phyloP scores from a whole-genome alignment of 257 asterid species.

The Solanum infundibuliforme region DNA sequence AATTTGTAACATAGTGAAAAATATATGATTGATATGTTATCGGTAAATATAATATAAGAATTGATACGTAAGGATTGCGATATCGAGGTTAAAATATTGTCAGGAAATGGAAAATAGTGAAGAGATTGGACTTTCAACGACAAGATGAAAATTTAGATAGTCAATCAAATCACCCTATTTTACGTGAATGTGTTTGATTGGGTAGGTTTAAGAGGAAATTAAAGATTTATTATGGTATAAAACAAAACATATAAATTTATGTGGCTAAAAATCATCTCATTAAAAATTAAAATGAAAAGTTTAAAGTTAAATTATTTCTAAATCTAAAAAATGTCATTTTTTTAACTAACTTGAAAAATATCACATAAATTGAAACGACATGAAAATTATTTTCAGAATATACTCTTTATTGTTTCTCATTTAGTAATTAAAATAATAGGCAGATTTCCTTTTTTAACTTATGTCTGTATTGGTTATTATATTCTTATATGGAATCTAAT shows the following conservation, averaged over 20 bases:
- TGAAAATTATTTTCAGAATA: too few species aligned
- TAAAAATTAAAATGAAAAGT: neutral
- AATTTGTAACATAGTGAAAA: neutral
- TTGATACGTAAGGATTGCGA: neutral
- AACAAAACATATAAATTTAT: neutral
- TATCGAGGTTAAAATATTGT: neutral
- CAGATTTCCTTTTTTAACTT: neutral
- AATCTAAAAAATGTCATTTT: neutral
- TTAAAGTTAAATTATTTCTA: neutral
- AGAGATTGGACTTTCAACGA: too few species aligned
- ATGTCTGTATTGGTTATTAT: neutral
- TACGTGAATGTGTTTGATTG: neutral
- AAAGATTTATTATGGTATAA: neutral
- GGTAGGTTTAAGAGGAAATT: neutral
- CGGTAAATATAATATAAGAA: neutral
- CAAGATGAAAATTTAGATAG: neutral
- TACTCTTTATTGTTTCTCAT: neutral
- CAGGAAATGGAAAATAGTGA: too few species aligned
- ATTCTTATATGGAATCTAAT: neutral
- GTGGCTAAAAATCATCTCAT: neutral
- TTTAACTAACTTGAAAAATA: neutral
- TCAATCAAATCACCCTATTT: neutral
- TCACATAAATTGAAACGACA: neutral
- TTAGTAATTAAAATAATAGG: neutral
- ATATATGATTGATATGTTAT: neutral